These are phyloP conservation scores for Astragalus glycyphyllos DNA, from an alignment of 306 rosid species.

Conservation along the genomic window DNA sequence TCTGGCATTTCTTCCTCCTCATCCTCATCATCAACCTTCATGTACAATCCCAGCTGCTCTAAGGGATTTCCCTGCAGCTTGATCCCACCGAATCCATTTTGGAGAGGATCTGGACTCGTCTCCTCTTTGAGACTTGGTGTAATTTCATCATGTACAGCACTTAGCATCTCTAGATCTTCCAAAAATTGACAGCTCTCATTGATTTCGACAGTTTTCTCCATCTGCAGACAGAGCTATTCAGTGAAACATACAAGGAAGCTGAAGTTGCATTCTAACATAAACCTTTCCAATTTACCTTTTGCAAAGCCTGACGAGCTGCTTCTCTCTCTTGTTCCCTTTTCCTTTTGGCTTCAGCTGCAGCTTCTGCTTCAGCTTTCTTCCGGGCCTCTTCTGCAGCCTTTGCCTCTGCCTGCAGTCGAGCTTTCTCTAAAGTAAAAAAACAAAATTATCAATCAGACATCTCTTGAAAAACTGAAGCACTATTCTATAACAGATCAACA, in stretches of 20 bases:
- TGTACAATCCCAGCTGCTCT: constrained; percentile 81
- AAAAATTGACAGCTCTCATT: constrained; percentile 77
- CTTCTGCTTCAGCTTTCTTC: constrained; percentile 77
- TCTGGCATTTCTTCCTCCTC: constrained; percentile 71
- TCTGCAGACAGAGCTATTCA: constrained; percentile 53
- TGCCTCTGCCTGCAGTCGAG: constrained; percentile 92
- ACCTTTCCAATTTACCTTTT: constrained; percentile 54
- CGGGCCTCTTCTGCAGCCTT: constrained; percentile 95
- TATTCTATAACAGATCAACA: not conserved
- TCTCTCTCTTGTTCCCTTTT: constrained; percentile 88
- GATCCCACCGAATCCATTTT: constrained; percentile 65
- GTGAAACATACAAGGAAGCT: constrained; percentile 23
- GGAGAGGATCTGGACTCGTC: constrained; percentile 57
- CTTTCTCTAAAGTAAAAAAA: constrained; percentile 67
- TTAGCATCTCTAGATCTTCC: constrained; percentile 87
- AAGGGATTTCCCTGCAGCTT: constrained; percentile 78
- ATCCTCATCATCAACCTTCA: constrained; percentile 80
- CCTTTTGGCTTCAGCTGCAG: constrained; percentile 81
- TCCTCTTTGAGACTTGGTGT: constrained; percentile 65
- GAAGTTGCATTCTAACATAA: constrained; percentile 11
- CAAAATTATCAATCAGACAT: constrained; percentile 14
- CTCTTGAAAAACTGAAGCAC: constrained; percentile 13
- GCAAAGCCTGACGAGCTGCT: constrained; percentile 94
- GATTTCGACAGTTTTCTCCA: constrained; percentile 91
- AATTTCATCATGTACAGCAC: constrained; percentile 56